phyloP scores from a whole-genome alignment of 1,139 yeast genomes.

The Meyerozyma athensensis region DNA sequence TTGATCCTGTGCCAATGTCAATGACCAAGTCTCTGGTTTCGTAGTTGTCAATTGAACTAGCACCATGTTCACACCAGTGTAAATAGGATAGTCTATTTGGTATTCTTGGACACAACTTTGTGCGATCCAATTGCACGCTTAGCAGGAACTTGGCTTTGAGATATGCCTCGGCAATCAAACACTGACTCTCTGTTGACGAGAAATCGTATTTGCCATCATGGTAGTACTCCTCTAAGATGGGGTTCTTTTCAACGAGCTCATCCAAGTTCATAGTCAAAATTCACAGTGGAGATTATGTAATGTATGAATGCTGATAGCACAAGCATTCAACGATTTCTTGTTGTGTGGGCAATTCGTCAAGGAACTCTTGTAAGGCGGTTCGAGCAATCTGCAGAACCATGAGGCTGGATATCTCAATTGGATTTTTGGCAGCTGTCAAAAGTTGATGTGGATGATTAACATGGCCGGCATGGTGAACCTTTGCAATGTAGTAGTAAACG shows the following conservation, averaged over 20 bases:
- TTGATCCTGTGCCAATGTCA: slow-evolving; percentile 23
- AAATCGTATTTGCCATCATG: slow-evolving; percentile 10
- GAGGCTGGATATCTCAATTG: not conserved
- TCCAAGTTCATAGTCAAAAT: not conserved
- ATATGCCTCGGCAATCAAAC: slow-evolving; percentile 15
- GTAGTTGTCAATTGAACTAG: slow-evolving; percentile 1
- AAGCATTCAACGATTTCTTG: not conserved
- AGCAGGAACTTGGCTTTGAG: slow-evolving; percentile 13
- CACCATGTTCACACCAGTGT: slow-evolving; percentile 8
- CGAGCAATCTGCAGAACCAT: not conserved
- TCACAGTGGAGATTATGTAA: not conserved
- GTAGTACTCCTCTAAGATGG: not conserved
- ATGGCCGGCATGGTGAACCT: no score
- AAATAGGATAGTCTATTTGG: slow-evolving; percentile 18
- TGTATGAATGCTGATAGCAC: not conserved
- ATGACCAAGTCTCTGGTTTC: slow-evolving; percentile 10
- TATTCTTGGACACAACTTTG: slow-evolving; percentile 18
- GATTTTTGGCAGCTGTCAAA: not conserved
- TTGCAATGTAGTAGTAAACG: no score
- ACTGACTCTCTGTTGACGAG: slow-evolving; percentile 13
- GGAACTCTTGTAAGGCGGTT: not conserved
- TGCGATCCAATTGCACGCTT: slow-evolving; percentile 10
- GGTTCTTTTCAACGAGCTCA: not conserved
- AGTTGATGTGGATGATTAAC: no score
- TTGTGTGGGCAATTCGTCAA: not conserved